Evolutionary conservation across 768 basidiomycete species (phyloP), one percentile per base, ranked within the genome.

Genomic region (Pholiota conissans): DNA sequence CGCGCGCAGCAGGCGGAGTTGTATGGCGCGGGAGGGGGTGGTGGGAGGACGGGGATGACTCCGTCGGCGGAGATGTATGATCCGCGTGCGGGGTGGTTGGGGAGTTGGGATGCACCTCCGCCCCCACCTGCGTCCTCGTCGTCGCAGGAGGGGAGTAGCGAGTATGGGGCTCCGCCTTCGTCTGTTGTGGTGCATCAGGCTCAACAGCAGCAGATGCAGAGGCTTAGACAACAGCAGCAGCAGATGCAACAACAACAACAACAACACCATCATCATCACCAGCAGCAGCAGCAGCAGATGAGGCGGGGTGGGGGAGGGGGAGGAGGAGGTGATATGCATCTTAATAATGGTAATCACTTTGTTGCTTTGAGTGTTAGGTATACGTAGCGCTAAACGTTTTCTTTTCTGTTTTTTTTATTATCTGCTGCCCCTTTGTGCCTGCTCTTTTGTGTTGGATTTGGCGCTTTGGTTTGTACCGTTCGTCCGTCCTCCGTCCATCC

Each of bases 361-460:
- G 61, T 64, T 66, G 62, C 65, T 63, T 62, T 62, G 62, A 68
- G 69, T 60, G 63, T 69, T 67, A 68, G 66, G 59, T 66, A 70
- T 66, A 65, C 63, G 63, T 72, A 69, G 67, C 60, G 67, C 70
- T 73, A 71, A 72, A 69, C 52, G 42, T 48, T 42, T 48, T 56
- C n/a, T n/a, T n/a, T n/a, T n/a, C n/a, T n/a, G n/a, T 35, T 49
- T 64, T 61, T 59, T 66, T 51, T 59, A 60, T 55, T 57, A 56
- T 56, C 37, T 61, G 60, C 55, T 63, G 49, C 46, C 52, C 4
- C 34, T 18, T 26, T 50, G 48, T 13, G 18, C 22, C 20, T 49
- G 30, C 6, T 35, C 40, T 32, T 46, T 28, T 16, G 22, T 20
- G n/a, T n/a, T n/a, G n/a, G n/a, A n/a, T n/a, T n/a, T n/a, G n/a